phyloP scores from a whole-genome alignment of 495 filamentous ascomycete genomes.

The Entonaema liquescens region DNA sequence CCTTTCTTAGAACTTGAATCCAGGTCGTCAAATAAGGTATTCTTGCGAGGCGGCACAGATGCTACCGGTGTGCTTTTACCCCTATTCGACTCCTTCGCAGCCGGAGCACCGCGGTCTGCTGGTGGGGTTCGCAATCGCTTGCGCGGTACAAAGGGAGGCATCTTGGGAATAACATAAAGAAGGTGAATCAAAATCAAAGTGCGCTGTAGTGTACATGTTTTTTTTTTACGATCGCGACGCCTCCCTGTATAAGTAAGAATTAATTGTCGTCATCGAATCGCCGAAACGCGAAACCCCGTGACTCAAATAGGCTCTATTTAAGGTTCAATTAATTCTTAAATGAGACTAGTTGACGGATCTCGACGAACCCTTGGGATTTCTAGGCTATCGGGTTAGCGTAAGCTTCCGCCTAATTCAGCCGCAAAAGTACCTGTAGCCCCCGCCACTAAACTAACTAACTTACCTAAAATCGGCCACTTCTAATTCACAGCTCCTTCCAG shows the following conservation, averaged over 20 bases:
- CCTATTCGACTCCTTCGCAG: conserved; percentile 26
- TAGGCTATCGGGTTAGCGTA: neutral
- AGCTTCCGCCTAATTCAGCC: conserved; percentile 32
- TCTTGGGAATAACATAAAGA: conserved; percentile 33
- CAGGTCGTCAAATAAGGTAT: conserved; percentile 71
- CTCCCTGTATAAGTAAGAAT: neutral
- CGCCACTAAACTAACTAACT: conserved; percentile 20
- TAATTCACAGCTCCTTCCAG: conserved; percentile 35
- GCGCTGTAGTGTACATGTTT: neutral
- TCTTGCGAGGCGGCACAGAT: conserved; percentile 54
- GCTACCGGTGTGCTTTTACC: conserved; percentile 32
- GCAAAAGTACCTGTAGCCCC: conserved; percentile 14
- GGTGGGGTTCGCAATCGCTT: conserved; percentile 54
- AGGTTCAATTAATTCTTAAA: no score
- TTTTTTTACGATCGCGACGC: neutral
- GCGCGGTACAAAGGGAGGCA: conserved; percentile 59
- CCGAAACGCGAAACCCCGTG: conserved; percentile 45
- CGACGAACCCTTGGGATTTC: neutral
- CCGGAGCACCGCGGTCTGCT: conserved; percentile 24
- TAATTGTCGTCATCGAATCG: conserved; percentile 41
- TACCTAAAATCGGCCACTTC: neutral
- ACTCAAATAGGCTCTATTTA: conserved; percentile 27
- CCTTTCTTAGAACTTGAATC: conserved; percentile 63
- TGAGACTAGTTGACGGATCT: conserved; percentile 12
- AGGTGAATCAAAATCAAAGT: neutral